Base-by-base conservation (phyloP, 495 filamentous ascomycete species). In the Penicillium tannophilum region DNA sequence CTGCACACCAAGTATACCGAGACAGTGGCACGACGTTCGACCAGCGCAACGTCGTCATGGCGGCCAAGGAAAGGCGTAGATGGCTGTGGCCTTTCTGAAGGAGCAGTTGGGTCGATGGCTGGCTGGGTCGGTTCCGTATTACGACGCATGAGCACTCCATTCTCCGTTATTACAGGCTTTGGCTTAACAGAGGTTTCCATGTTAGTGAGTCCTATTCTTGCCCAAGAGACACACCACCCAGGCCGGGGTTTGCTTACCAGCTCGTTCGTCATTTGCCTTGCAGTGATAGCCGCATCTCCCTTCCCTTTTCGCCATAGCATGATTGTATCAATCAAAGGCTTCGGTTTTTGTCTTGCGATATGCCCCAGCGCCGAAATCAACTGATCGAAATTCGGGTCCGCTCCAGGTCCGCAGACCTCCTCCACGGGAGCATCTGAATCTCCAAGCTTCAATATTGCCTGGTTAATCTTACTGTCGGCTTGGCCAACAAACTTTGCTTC, bases 271-370 rank as follows among this genome's bases (percentile, higher is more conserved):
- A 88, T 83, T 24, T 79, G 76, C 45, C 85, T 79, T 26, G 83
- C 83, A 19, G 72, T 69, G 49, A 82, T 84, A 28, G 92, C 90
- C 11, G 90, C 86, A 73, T 97, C 94, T 63, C 92, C 93, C 74
- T 96, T 97, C 42, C 83, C 87, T 71, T 97, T 97, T 42, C 95
- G 84, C 94, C 94, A 98, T 20, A 92, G 84, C 91, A 98, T 98
- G 60, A 98, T 89, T 10, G 91, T 91, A 72, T 98, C 93, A 63
- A 98, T 96, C 54, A 98, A 72, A n/a, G 91, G 89, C 64, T 93
- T 97, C 5, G 94, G 95, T 63, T 97, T 96, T 64, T 90, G 88
- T 33, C 91, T 88, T 53, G 92, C 91, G 66, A 99, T 96, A 71
- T 93, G 91, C 24, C 94, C 94, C 47, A 98, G 79, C 17, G 95